Evolutionary conservation across 2,329 filamentous ascomycete genomes (phyloP).

Genomic region (Neopestalotiopsis sp.): DNA sequence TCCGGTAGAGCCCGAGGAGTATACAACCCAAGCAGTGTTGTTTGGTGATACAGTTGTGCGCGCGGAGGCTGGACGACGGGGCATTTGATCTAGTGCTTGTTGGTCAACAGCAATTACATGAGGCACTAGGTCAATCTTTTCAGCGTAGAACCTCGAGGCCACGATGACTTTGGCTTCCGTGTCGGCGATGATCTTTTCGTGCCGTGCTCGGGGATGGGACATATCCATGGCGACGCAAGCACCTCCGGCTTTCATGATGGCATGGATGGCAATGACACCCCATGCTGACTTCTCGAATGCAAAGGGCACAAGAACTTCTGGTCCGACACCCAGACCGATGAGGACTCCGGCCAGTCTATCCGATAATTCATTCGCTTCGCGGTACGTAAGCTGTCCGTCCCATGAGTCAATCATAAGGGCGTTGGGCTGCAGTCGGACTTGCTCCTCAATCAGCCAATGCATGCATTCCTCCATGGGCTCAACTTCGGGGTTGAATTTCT

Average conservation of each 20-base stretch:
- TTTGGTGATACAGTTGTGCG: not conserved
- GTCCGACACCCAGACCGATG: constrained; percentile 30
- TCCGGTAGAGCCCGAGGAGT: constrained; percentile 16
- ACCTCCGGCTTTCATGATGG: constrained; percentile 39
- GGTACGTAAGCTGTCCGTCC: constrained; percentile 37
- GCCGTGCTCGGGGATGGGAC: constrained; percentile 37
- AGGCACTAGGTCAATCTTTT: not conserved
- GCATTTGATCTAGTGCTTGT: constrained; percentile 1
- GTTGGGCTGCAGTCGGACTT: constrained; percentile 1
- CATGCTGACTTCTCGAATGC: constrained; percentile 41
- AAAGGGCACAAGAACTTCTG: constrained; percentile 37
- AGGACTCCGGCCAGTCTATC: constrained; percentile 29
- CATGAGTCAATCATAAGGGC: constrained; percentile 25
- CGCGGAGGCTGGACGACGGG: not conserved
- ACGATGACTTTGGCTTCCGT: constrained; percentile 18
- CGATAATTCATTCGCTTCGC: constrained; percentile 31
- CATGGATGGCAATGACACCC: constrained; percentile 38
- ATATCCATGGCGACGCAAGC: constrained; percentile 41
- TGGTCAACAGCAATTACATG: constrained; percentile 4
- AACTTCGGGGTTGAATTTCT: constrained; percentile 7
- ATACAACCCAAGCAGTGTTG: constrained; percentile 22
- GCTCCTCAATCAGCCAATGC: constrained; percentile 14
- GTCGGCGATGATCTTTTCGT: constrained; percentile 39
- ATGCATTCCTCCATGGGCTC: constrained; percentile 14
- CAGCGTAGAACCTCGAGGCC: not conserved